Evolutionary conservation across 2,329 filamentous ascomycete species (phyloP).

Genomic region (Aciculosporium take): DNA sequence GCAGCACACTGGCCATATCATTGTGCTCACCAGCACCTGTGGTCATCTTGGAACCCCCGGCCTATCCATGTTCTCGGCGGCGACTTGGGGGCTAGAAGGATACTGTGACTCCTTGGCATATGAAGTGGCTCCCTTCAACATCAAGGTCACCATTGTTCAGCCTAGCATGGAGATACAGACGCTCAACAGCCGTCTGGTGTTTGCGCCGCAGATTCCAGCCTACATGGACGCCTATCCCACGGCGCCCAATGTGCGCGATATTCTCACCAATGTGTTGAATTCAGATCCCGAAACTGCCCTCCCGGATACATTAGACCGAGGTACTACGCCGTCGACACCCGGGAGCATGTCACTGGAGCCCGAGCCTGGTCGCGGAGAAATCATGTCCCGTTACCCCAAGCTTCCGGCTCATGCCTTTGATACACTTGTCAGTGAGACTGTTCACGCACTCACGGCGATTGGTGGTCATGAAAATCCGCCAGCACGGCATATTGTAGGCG

Average conservation of each 20-base stretch:
- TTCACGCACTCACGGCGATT: slow-evolving; percentile 81
- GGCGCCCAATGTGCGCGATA: slow-evolving; percentile 70
- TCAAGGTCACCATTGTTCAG: slow-evolving; percentile 91
- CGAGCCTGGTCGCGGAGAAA: slow-evolving; percentile 24
- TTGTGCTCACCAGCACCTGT: slow-evolving; percentile 78
- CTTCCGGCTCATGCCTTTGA: slow-evolving; percentile 56
- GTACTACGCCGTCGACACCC: slow-evolving; percentile 17
- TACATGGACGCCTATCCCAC: slow-evolving; percentile 28
- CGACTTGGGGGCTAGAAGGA: slow-evolving; percentile 88
- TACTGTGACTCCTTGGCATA: slow-evolving; percentile 93
- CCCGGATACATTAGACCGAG: slow-evolving; percentile 16
- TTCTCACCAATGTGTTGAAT: slow-evolving; percentile 68
- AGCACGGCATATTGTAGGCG: slow-evolving; percentile 82
- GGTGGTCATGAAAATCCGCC: slow-evolving; percentile 94
- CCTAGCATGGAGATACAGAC: slow-evolving; percentile 85
- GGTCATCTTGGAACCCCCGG: slow-evolving; percentile 89
- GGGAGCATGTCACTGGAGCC: slow-evolving; percentile 20
- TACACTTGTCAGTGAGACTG: slow-evolving; percentile 70
- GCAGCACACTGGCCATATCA: slow-evolving; percentile 76
- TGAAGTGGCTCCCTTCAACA: slow-evolving; percentile 91
- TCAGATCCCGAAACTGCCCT: slow-evolving; percentile 52
- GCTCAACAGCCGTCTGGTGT: slow-evolving; percentile 73
- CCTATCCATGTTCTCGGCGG: slow-evolving; percentile 78
- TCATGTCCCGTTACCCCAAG: slow-evolving; percentile 58
- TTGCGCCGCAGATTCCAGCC: slow-evolving; percentile 60